Base-by-base conservation (phyloP, 805 yeast species). In the Cyberlindnera subsufficiens region DNA sequence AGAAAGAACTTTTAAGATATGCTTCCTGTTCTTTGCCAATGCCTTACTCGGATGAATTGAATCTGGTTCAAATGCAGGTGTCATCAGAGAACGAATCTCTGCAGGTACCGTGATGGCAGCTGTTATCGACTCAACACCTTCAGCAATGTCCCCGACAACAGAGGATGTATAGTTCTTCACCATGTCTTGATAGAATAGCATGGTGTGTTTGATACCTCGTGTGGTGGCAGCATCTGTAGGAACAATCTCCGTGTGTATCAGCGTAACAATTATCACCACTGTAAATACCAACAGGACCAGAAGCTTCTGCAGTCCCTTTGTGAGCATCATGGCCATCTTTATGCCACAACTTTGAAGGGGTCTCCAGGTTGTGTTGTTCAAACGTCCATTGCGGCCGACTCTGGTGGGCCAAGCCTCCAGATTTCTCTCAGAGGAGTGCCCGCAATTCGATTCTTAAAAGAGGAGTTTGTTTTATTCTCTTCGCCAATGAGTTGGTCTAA, bases 121-220 rank as follows among this genome's bases (percentile, higher is more conserved):
- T 30, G n/a, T 34, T 39, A 37, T n/a, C 10, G 40, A 18, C 14
- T 35, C 39, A 5, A 34, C 8, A 22, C 32, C 35, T 15, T 30
- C 29, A 3, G 40, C n/a, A 13, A 41, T 32, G 16, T 43, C 57
- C 5, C 38, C 42, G 30, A 49, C 51, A 32, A 55, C 42, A 1
- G 54, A 44, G 3, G 43, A 33, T 0, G 57, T 49, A 34, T 55
- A 55, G 35, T 51, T 53, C 32, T 41, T 49, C 53, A 53, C 47
- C 33, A 49, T 31, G 9, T 42, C 36, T 16, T 55, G 59, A 35
- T 55, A 55, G 27, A 45, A 52, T 18, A 35, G 40, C 4, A 51
- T 22, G 17, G 46, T 46, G 11, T 42, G 42, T 25, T 37, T 35
- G n/a, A 50, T 6, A 11, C 42, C 49, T 22, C 10, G 27, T 11